These are phyloP conservation scores for Wickerhamomyces sp. DNA, from an alignment of 1,139 yeast species.

Conservation along the genomic window DNA sequence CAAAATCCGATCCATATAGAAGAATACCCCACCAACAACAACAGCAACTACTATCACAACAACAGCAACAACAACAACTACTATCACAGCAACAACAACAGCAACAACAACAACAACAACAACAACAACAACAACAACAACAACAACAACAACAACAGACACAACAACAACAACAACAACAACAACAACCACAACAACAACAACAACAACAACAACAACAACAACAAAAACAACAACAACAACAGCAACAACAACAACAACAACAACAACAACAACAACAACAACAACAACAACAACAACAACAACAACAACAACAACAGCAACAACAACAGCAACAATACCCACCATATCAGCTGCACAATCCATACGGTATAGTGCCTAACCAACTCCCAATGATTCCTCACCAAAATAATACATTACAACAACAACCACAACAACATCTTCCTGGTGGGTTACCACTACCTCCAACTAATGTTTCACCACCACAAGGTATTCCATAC, in stretches of 20 bases:
- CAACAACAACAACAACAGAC: constrained; percentile 1
- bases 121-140: constrained; percentile 2
- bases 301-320: constrained; percentile 2
- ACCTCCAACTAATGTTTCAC: not conserved
- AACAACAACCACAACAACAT: not conserved
- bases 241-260: not conserved
- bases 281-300: not conserved
- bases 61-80: not conserved
- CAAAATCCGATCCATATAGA: constrained; percentile 5
- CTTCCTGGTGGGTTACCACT: not conserved
- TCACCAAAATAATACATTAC: not conserved
- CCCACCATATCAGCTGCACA: not conserved
- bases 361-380: not conserved
- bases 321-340: constrained; percentile 1
- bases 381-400: not conserved
- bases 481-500: not conserved
- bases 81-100: constrained; percentile 3
- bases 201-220: constrained; percentile 1
- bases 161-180: constrained; percentile 3
- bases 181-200: constrained; percentile 1
- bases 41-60: constrained; percentile 2
- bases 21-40: constrained; percentile 3
- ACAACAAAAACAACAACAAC: constrained; percentile 2
- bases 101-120: constrained; percentile 1
- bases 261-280: constrained; percentile 1